phyloP scores from a whole-genome alignment of 2,329 filamentous ascomycete species.

The Verticillium zaregamsianum region DNA sequence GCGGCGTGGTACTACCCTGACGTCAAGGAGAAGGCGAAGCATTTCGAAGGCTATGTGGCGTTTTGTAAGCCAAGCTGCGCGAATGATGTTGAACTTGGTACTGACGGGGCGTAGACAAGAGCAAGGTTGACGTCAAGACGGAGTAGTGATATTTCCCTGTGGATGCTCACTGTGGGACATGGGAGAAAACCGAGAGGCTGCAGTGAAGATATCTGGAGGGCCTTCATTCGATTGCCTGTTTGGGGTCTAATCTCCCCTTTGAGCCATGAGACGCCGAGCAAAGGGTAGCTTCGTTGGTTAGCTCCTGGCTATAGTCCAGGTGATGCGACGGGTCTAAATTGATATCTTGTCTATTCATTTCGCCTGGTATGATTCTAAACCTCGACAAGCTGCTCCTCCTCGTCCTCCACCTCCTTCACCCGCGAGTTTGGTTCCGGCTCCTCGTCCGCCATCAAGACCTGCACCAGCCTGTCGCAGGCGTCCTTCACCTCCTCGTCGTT shows the following conservation, averaged over 20 bases:
- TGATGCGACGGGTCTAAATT: no score
- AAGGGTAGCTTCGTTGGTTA: no score
- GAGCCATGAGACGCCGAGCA: no score
- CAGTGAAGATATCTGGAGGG: no score
- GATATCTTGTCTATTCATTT: neutral
- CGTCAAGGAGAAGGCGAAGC: constrained; percentile 40
- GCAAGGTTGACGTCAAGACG: constrained; percentile 22
- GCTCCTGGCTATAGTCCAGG: no score
- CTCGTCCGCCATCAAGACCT: constrained; percentile 82
- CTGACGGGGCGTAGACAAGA: constrained; percentile 23
- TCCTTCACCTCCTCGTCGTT: constrained; percentile 78
- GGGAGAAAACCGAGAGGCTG: no score
- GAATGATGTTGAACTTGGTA: neutral
- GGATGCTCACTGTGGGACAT: no score
- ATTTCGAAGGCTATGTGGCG: constrained; percentile 52
- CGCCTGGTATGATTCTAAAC: constrained; percentile 30
- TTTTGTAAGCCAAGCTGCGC: constrained; percentile 43
- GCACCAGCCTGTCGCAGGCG: constrained; percentile 83
- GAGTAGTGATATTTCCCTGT: neutral
- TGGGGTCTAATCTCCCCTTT: no score
- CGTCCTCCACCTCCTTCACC: constrained; percentile 38
- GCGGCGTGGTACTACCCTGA: constrained; percentile 57
- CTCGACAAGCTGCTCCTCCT: constrained; percentile 51
- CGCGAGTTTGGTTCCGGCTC: constrained; percentile 45
- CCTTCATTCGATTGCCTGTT: no score